Evolutionary conservation across 2,329 filamentous ascomycete species (phyloP).

Genomic region (Colletotrichum magnum): DNA sequence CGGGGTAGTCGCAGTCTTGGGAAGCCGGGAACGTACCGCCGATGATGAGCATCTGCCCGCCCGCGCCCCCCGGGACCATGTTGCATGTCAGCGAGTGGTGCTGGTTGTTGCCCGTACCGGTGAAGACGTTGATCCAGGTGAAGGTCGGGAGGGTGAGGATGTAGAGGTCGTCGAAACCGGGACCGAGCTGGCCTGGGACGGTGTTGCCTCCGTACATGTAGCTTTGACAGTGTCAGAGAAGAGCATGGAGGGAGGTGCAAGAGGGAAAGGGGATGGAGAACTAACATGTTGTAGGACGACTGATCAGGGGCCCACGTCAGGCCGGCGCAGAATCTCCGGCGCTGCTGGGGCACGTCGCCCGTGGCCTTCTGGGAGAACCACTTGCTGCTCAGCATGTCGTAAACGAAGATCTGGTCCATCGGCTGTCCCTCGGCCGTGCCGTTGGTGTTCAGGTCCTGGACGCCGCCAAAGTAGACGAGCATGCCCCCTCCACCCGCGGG

Average conservation of each 20-base stretch:
- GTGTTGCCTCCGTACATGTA: constrained; percentile 74
- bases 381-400: constrained; percentile 70
- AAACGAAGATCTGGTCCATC: constrained; percentile 69
- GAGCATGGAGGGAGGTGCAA: background rate
- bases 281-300: constrained; percentile 76
- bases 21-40: constrained; percentile 69
- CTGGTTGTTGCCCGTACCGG: constrained; percentile 56
- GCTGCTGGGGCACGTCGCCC: constrained; percentile 65
- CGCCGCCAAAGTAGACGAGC: constrained; percentile 73
- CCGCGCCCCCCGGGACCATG: constrained; percentile 63
- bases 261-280: constrained; percentile 21
- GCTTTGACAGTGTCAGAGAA: constrained; percentile 50
- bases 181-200: constrained; percentile 56
- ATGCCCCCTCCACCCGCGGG: constrained; percentile 72
- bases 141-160: constrained; percentile 74
- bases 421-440: constrained; percentile 61
- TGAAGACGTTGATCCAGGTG: constrained; percentile 72
- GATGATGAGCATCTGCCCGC: constrained; percentile 74
- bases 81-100: constrained; percentile 73
- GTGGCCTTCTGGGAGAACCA: constrained; percentile 73
- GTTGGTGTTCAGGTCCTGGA: constrained; percentile 63
- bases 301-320: constrained; percentile 71
- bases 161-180: constrained; percentile 74
- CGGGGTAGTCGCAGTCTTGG: constrained; percentile 65
- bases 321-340: constrained; percentile 73